Conservation (phyloP, 2,329 filamentous ascomycete genomes). For the Paecilomyces formosus region DNA sequence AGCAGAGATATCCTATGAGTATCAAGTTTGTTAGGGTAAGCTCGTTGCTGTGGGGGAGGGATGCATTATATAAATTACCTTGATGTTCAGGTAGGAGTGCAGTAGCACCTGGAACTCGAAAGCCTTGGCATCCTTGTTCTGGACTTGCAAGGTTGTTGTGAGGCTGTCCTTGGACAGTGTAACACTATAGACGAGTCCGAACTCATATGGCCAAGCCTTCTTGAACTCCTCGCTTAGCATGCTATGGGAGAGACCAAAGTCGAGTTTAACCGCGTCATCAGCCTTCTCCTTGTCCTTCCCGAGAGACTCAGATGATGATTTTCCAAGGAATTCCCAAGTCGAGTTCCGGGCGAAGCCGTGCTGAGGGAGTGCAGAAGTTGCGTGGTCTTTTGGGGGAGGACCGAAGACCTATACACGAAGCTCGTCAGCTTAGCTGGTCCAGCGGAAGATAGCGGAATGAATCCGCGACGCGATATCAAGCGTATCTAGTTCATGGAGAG, state of each 20-base stretch:
- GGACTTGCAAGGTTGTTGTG: conserved; percentile 74
- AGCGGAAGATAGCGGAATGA: background rate
- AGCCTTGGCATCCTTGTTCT: conserved; percentile 72
- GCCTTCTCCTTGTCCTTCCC: conserved; percentile 31
- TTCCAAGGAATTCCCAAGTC: conserved; percentile 85
- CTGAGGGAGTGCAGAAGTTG: conserved; percentile 75
- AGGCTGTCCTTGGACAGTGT: conserved; percentile 69
- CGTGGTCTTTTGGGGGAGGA: conserved; percentile 64
- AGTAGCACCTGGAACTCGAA: conserved; percentile 90
- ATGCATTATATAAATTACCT: conserved; percentile 47
- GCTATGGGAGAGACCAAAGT: conserved; percentile 78
- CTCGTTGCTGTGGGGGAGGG: background rate
- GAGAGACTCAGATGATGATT: conserved; percentile 32
- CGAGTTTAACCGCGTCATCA: conserved; percentile 76
- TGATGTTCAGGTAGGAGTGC: conserved; percentile 80
- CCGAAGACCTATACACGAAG: conserved; percentile 64
- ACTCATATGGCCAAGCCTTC: conserved; percentile 75
- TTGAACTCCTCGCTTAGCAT: conserved; percentile 62
- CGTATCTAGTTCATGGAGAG: background rate
- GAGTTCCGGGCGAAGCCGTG: conserved; percentile 91
- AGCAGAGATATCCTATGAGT: conserved; percentile 65
- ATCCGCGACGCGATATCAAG: conserved; percentile 7
- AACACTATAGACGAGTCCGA: conserved; percentile 88
- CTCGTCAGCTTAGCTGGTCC: background rate
- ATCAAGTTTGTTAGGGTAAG: conserved; percentile 7